Base-by-base conservation (phyloP, 306 rosid genomes). In the Dicorynia guianensis region DNA sequence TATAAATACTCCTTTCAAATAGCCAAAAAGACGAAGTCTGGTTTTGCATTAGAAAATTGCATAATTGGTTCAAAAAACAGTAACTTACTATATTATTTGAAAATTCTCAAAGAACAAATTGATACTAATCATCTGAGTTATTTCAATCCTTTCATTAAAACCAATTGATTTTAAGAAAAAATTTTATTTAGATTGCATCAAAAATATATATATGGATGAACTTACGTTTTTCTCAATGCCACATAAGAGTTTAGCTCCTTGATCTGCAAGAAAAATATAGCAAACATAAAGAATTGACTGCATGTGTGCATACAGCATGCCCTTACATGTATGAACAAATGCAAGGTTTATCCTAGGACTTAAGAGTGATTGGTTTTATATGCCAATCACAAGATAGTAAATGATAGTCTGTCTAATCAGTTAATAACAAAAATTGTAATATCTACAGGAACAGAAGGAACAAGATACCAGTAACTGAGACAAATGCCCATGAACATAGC, bases 181-280 rank as follows among this genome's bases (percentile, higher is more conserved):
- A 66, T 3, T 10, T 61, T 33, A 18, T 48, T 36, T 76, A 67
- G 58, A 55, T 38, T 44, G 72, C 69, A 52, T 43, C 30, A 15
- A 15, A 55, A 11, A 34, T 25, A 68, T 63, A 58, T 46, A 25
- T 38, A 64, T 25, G 25, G 46, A 54, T 67, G 67, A 70, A 79
- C 90, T 87, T 85, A 89, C 97, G 97, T 87, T 85, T 91, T 91
- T 82, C 97, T 87, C 86, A 91, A 78, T 57, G 93, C 89, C 65
- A 91, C 91, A 72, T 84, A 91, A 71, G 94, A 87, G 75, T 91
- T 91, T 69, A 91, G 91, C 87, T 91, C 97, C 79, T 89, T 91
- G 87, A 91, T 89, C 97, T 91, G 88, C 84, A 83, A 69, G 71
- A 43, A 69, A 34, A 43, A 61, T 50, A 33, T 59, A 72, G 48